Evolutionary conservation across 805 yeast species (phyloP), one percentile per base, ranked within the genome.

Genomic region (Cyberlindnera subsufficiens): DNA sequence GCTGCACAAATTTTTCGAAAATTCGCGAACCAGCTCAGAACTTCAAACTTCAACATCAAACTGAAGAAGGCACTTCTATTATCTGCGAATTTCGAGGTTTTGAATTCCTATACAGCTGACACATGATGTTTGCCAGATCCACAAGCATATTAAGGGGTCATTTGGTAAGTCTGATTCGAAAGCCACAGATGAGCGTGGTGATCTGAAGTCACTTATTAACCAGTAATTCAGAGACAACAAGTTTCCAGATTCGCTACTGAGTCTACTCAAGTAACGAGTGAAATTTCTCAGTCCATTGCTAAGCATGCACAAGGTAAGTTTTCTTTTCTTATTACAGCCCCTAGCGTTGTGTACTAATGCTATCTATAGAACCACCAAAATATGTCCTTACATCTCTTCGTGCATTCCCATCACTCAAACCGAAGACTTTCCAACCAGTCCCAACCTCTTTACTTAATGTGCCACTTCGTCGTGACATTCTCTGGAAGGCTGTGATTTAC

Each of bases 401-500:
- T 46, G 63, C 81, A 27, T 93, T 93, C 65, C 99, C 99, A 30
- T 83, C 95, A 4, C 72, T 93, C 45, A 96, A 89, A 63, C 99
- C 99, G 29, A 72, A 76, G 41, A 63, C 78, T 9, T 74, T 86
- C 53, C 74, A 85, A 46, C 93, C 97, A 15, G 80, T 90, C 32
- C 85, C 93, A 31, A 62, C 84, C 3, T 59, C 70, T n/a, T 71
- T 89, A 32, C 68, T 93, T 35, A 81, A 80, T 45, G 71, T 74
- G 17, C 95, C 95, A 37, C 62, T 87, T 45, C 82, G 99, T 66
- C 80, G 96, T 64, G 99, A 93, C 63, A 66, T 90, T 29, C 74
- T 93, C 46, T 93, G 98, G 97, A 79, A 81, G 58, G 96, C 98
- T 1, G 96, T 88, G 29, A 85, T 86, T 3, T 88, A 74, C 70